Conservation (phyloP, 208 protist species). For the Porcisia hertigi region DNA sequence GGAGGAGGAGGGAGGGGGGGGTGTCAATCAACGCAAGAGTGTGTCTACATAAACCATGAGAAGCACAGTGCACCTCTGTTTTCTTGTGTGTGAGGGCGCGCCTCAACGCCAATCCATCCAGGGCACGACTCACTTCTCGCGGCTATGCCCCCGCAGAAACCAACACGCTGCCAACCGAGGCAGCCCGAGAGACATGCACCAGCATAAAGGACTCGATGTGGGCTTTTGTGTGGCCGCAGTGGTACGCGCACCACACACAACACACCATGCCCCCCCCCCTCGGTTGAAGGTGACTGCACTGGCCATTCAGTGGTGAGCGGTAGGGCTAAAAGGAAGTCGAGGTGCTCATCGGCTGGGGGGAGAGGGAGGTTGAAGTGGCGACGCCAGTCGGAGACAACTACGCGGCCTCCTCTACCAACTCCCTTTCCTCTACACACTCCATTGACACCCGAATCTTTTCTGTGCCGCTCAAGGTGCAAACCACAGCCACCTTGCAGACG, state of each 20-base stretch:
- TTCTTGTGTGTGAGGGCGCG: neutral
- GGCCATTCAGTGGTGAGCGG: too few relatives aligned
- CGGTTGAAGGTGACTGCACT: neutral
- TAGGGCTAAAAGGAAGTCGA: too few relatives aligned
- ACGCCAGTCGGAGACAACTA: neutral
- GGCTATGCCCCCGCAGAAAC: neutral
- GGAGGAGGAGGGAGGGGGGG: neutral
- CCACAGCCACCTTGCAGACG: slow-evolving; percentile 7
- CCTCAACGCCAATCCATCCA: neutral
- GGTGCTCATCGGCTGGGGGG: too few relatives aligned
- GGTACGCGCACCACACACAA: neutral
- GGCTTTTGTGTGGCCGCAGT: neutral
- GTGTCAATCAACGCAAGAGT: neutral
- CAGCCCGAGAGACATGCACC: neutral
- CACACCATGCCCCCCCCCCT: too few relatives aligned
- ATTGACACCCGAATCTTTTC: slow-evolving; percentile 20
- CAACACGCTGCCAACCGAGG: neutral
- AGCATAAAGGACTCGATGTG: neutral
- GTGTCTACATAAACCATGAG: neutral
- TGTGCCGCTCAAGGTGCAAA: neutral
- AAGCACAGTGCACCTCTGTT: neutral
- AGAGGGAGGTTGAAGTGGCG: too few relatives aligned
- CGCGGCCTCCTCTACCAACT: neutral
- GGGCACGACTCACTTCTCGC: neutral
- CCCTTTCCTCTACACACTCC: slow-evolving; percentile 9